Base-by-base conservation (phyloP, 192 early-diverging fungal species). In the Entomortierella beljakovae region DNA sequence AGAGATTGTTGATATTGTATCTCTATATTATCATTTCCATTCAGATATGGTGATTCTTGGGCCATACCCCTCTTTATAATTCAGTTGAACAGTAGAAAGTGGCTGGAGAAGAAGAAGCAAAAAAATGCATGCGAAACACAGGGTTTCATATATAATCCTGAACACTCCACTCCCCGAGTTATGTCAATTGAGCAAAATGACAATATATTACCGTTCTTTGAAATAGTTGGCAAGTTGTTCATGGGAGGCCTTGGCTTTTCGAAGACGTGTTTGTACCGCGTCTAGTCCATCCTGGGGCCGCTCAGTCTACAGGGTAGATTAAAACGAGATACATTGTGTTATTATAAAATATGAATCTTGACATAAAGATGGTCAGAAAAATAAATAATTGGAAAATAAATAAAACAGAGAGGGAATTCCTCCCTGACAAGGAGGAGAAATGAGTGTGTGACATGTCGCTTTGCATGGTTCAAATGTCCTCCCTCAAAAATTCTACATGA, bases 221-320 rank as follows among this genome's bases (percentile, higher is more conserved):
- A 87, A 83, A 32, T 89, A 89, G 26, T 84, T 82, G 18, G 86
- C 88, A 25, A 89, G 37, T 37, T 89, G 86, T 10, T 84, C 86
- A 67, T 85, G 83, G 6, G 87, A 46, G 13, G 64, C 51, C 42
- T 82, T 71, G 43, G 75, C 81, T 42, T 76, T 75, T 63, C 72
- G 71, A 61, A 89, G 63, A 40, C 86, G 75, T n/a, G 65, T 20
- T 63, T 89, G 86, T 13, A 84, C 74, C n/a, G 66, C 65, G 37
- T 85, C 82, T 29, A 88, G 72, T 35, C 82, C 83, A 50, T 86
- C 72, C 64, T 86, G 85, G 8, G 88, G 88, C 32, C 77, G 58
- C 22, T 80, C 76, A 35, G 75, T 77, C 82, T 83, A 74, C 15
- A 3, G 49, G n/a, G 11, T 8, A 56, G 23, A 55, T 37, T 49